Percentiles rank a stretch among this genome's conserved stretches.
These are phyloP conservation scores for Exophiala calicioides DNA, from an alignment of 2,329 filamentous ascomycete genomes.

Conservation along the genomic window DNA sequence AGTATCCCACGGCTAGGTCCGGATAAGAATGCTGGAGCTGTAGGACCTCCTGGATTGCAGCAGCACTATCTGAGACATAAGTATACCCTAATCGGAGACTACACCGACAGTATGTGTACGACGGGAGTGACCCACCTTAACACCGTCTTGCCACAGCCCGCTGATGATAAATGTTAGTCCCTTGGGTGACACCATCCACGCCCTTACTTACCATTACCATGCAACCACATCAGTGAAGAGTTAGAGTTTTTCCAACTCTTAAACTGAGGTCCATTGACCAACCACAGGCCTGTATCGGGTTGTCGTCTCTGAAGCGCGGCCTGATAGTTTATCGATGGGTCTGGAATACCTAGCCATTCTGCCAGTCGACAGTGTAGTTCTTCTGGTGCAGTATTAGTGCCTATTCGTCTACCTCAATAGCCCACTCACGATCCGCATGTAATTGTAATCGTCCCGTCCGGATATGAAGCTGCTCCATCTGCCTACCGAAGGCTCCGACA, in stretches of 20 bases:
- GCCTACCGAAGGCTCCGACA: not conserved
- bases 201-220: constrained; percentile 1
- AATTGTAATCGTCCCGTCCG: not conserved
- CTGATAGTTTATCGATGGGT: constrained; percentile 18
- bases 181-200: not conserved
- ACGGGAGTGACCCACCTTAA: not conserved
- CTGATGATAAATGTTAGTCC: not conserved
- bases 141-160: not conserved
- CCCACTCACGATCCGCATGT: not conserved
- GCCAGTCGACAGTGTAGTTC: not conserved
- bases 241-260: constrained; percentile 5
- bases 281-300: constrained; percentile 10
- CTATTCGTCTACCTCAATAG: not conserved
- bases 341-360: constrained; percentile 10
- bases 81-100: not conserved
- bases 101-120: not conserved
- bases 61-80: not conserved
- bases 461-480: not conserved
- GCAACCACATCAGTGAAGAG: constrained; percentile 13
- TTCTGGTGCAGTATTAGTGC: not conserved
- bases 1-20: not conserved
- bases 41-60: not conserved
- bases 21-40: not conserved
- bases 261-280: constrained; percentile 12
- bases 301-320: constrained; percentile 11